Evolutionary conservation across 129 eudicot species (phyloP).

Genomic region (Flaveria sonorensis): DNA sequence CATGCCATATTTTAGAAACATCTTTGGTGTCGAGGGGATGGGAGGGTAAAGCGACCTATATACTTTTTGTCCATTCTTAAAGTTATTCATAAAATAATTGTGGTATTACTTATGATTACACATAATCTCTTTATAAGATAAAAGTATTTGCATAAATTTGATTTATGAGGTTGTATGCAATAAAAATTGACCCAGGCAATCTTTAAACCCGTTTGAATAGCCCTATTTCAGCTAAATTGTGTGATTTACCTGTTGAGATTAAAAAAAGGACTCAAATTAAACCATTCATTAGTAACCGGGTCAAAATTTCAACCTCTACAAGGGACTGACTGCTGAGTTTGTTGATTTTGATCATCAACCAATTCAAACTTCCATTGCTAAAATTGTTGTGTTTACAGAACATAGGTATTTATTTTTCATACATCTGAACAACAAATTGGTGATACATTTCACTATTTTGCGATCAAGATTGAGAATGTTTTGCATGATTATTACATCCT

Average conservation of each 20-base stretch:
- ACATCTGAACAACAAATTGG: neutral
- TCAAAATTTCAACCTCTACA: neutral
- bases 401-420: neutral
- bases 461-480: neutral
- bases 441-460: neutral
- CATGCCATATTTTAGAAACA: neutral
- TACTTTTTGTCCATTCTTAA: neutral
- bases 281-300: neutral
- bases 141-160: neutral
- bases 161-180: neutral
- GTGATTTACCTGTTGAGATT: neutral
- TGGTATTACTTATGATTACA: neutral
- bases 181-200: neutral
- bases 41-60: neutral
- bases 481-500: neutral
- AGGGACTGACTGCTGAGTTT: neutral
- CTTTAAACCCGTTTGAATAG: neutral
- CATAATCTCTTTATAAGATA: neutral
- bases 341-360: neutral
- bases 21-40: neutral
- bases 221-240: neutral
- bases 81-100: neutral
- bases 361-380: neutral
- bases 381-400: neutral
- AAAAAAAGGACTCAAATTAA: neutral